phyloP scores from a whole-genome alignment of 1,284 basidiomycete genomes.

The Omphalotus olearius region DNA sequence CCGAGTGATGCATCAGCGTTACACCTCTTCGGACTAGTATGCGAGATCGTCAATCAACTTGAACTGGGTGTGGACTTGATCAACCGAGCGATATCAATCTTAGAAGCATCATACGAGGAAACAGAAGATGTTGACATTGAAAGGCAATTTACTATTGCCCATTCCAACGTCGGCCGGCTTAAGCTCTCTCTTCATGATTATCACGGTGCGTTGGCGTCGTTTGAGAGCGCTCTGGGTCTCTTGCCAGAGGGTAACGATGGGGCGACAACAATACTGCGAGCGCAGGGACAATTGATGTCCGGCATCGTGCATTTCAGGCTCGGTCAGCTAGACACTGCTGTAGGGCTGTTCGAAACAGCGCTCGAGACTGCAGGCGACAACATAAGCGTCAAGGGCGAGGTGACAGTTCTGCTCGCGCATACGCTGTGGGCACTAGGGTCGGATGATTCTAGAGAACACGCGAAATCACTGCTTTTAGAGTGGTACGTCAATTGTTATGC shows the following conservation, averaged over 20 bases:
- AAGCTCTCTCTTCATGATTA: conserved; percentile 60
- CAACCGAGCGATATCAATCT: conserved; percentile 61
- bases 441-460: conserved; percentile 71
- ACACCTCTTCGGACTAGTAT: conserved; percentile 84
- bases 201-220: conserved; percentile 62
- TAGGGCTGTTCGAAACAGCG: conserved; percentile 66
- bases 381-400: conserved; percentile 53
- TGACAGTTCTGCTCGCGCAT: conserved; percentile 75
- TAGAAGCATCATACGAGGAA: conserved; percentile 88
- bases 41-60: conserved; percentile 77
- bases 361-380: conserved; percentile 52
- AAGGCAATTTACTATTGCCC: conserved; percentile 77
- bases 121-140: conserved; percentile 79
- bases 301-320: conserved; percentile 71
- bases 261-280: conserved; percentile 35
- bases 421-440: conserved; percentile 79
- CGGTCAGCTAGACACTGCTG: conserved; percentile 57
- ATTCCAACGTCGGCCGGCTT: conserved; percentile 80
- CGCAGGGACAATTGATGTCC: conserved; percentile 68
- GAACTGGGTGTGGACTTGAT: conserved; percentile 60
- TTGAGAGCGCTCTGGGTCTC: conserved; percentile 73
- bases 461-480: conserved; percentile 79
- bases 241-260: conserved; percentile 47
- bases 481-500: conserved; percentile 49
- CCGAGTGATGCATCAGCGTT: conserved; percentile 74